Evolutionary conservation across 2,329 filamentous ascomycete genomes (phyloP).

Genomic region (Trichoderma oligosporum): DNA sequence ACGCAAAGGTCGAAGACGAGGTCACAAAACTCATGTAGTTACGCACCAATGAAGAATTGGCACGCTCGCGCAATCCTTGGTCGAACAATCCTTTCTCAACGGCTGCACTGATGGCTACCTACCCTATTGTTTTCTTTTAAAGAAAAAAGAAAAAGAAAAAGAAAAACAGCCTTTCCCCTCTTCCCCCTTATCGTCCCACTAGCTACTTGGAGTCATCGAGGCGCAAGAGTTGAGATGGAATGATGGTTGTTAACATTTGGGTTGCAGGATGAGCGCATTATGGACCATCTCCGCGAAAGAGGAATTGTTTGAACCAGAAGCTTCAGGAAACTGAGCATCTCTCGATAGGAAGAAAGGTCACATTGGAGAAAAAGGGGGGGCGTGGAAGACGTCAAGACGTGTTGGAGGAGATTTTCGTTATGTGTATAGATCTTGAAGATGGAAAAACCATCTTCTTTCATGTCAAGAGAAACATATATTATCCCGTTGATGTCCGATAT

Average conservation of each 20-base stretch:
- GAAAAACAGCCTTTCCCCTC: too few species aligned
- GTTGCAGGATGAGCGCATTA: slow-evolving; percentile 28
- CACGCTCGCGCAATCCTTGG: not conserved
- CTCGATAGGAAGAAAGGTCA: slow-evolving; percentile 35
- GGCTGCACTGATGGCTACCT: not conserved
- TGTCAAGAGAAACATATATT: slow-evolving; percentile 36
- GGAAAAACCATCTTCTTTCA: slow-evolving; percentile 42
- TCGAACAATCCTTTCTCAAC: not conserved
- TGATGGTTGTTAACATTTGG: slow-evolving; percentile 24
- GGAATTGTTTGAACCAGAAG: slow-evolving; percentile 32
- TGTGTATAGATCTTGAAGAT: slow-evolving; percentile 45
- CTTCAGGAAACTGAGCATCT: slow-evolving; percentile 33
- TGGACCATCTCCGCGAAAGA: slow-evolving; percentile 28
- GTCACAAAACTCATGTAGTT: slow-evolving; percentile 83
- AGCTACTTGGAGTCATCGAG: slow-evolving; percentile 9
- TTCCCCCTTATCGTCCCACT: slow-evolving; percentile 7
- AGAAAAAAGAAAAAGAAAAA: too few species aligned
- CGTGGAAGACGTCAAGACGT: slow-evolving; percentile 24
- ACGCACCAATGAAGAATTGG: slow-evolving; percentile 18
- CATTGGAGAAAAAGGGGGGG: slow-evolving; percentile 18
- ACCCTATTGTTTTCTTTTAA: too few species aligned
- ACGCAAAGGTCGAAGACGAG: slow-evolving; percentile 73
- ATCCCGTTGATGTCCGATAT: not conserved
- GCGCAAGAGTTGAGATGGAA: slow-evolving; percentile 28
- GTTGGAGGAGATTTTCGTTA: slow-evolving; percentile 29